Evolutionary conservation across 2,329 filamentous ascomycete genomes (phyloP).

Genomic region (Sclerotinia spermophila): DNA sequence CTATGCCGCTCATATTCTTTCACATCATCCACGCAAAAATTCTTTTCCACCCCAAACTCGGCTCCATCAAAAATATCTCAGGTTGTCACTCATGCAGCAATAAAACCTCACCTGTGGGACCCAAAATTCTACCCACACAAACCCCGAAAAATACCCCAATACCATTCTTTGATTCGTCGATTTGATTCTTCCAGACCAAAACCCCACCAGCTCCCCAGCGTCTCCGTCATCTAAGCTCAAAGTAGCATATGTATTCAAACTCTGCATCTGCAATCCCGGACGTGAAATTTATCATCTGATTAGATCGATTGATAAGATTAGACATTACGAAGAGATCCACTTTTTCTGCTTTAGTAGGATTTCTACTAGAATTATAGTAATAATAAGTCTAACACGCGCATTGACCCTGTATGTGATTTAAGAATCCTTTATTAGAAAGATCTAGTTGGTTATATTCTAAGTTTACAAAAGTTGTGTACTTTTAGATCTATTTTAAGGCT

Average conservation of each 20-base stretch:
- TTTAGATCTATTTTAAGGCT: no score
- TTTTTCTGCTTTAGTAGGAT: not conserved
- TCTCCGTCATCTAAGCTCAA: not conserved
- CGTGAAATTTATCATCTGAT: conserved; percentile 17
- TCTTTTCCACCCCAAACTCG: not conserved
- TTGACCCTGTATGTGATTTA: no score
- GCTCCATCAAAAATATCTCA: not conserved
- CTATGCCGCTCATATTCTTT: no score
- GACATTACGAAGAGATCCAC: not conserved
- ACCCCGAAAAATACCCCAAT: not conserved
- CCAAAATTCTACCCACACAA: not conserved
- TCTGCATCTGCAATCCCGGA: not conserved
- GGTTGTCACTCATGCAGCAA: not conserved
- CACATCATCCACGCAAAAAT: not conserved
- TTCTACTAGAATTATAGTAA: not conserved
- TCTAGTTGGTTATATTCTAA: no score
- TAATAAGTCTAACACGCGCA: no score
- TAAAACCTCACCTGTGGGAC: not conserved
- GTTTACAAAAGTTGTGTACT: no score
- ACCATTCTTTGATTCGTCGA: not conserved
- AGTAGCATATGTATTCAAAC: not conserved
- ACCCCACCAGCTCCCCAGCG: not conserved
- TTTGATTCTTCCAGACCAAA: not conserved
- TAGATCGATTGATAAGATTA: conserved; percentile 22
- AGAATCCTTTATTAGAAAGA: no score